Conservation (phyloP, 1,139 yeast species). For the Saccharomyces hybrid region DNA sequence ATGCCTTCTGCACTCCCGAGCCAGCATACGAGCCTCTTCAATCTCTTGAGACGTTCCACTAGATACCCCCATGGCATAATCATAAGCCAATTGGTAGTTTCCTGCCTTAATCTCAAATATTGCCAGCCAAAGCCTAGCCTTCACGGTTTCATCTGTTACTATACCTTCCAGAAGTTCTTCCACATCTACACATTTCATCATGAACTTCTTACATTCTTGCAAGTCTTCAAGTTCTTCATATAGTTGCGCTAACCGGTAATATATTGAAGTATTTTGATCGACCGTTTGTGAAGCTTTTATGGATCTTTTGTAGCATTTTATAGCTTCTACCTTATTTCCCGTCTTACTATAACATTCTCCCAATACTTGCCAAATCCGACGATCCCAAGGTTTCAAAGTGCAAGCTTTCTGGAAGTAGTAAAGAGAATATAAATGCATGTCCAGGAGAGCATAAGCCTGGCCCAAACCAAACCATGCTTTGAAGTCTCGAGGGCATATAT, state of each 20-base stretch:
- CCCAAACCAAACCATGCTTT: constrained; percentile 99
- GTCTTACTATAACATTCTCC: constrained; percentile 85
- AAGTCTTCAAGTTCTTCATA: constrained; percentile 50
- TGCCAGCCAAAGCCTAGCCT: constrained; percentile 86
- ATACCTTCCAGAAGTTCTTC: constrained; percentile 58
- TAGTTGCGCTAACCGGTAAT: constrained; percentile 61
- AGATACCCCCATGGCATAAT: constrained; percentile 64
- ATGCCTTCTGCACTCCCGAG: constrained; percentile 51
- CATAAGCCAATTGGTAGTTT: constrained; percentile 62
- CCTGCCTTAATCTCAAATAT: constrained; percentile 50
- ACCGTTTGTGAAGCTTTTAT: constrained; percentile 33
- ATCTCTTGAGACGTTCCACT: constrained; percentile 77
- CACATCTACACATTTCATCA: constrained; percentile 59
- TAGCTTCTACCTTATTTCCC: constrained; percentile 44
- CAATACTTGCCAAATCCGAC: constrained; percentile 94
- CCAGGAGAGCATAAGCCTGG: constrained; percentile 94
- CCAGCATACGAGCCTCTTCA: constrained; percentile 81
- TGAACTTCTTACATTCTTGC: constrained; percentile 52
- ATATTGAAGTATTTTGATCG: constrained; percentile 44
- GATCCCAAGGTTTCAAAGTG: constrained; percentile 78
- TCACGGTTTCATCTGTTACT: constrained; percentile 66
- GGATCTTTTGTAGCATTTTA: constrained; percentile 45
- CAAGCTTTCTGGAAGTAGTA: constrained; percentile 92
- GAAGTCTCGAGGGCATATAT: constrained; percentile 80
- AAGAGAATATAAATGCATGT: constrained; percentile 87